phyloP scores from a whole-genome alignment of 1,284 basidiomycete species.

The Rhodotorula sp. region DNA sequence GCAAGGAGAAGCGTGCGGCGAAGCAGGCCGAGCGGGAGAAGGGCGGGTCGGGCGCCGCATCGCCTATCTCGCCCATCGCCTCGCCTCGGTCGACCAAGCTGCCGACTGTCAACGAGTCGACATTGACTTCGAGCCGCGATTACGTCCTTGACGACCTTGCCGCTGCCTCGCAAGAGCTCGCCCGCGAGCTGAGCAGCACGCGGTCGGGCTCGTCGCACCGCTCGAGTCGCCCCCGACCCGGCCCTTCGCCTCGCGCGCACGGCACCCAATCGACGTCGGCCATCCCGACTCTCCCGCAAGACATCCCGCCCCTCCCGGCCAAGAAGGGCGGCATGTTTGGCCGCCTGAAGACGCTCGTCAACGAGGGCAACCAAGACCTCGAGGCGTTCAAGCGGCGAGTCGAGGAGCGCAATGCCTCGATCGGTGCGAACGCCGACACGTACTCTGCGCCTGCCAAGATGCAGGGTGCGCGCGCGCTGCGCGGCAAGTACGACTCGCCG shows the following conservation, averaged over 20 bases:
- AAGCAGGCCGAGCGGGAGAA: slow-evolving; percentile 55
- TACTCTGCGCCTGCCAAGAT: slow-evolving; percentile 43
- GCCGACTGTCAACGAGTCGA: not conserved
- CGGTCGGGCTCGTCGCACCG: slow-evolving; percentile 2
- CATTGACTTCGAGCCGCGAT: slow-evolving; percentile 41
- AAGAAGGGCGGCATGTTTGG: slow-evolving; percentile 39
- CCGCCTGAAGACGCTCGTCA: slow-evolving; percentile 41
- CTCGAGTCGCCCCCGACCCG: slow-evolving; percentile 13
- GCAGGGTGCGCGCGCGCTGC: slow-evolving; percentile 27
- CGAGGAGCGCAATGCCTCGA: slow-evolving; percentile 40
- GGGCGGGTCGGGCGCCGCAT: not conserved
- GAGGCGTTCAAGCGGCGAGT: slow-evolving; percentile 43
- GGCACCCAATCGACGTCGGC: slow-evolving; percentile 37
- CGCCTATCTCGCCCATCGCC: slow-evolving; percentile 3
- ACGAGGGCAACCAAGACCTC: slow-evolving; percentile 44
- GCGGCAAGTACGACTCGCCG: slow-evolving; percentile 25
- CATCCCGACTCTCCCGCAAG: slow-evolving; percentile 6
- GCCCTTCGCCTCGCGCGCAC: slow-evolving; percentile 16
- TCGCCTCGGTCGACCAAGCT: slow-evolving; percentile 21
- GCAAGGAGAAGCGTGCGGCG: slow-evolving; percentile 51
- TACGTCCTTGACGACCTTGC: slow-evolving; percentile 64
- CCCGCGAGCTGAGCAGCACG: slow-evolving; percentile 72
- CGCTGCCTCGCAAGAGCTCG: slow-evolving; percentile 73
- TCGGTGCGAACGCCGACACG: slow-evolving; percentile 26
- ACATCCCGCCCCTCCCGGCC: not conserved